These are phyloP conservation scores for Melampsora americana DNA, from an alignment of 1,284 basidiomycete genomes.

Conservation along the genomic window DNA sequence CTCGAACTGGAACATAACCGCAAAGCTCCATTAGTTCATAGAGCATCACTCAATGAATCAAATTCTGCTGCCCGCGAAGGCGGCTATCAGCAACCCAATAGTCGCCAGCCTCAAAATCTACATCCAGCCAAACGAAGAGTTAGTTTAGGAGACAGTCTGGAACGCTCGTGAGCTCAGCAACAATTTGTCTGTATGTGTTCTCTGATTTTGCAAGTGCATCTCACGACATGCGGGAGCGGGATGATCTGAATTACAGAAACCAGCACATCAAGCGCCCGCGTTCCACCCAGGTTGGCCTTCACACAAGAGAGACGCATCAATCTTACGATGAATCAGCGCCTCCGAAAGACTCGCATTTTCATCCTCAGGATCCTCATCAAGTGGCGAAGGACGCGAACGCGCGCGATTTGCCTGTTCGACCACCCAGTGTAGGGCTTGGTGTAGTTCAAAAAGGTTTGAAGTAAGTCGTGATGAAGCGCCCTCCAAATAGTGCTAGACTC, in stretches of 20 bases:
- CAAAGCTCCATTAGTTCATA: neutral
- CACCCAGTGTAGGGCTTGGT: neutral
- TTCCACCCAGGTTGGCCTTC: neutral
- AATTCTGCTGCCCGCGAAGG: neutral
- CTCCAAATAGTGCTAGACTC: neutral
- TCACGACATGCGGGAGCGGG: neutral
- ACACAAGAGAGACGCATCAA: neutral
- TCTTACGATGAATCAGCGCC: neutral
- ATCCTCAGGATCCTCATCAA: neutral
- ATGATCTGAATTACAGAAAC: neutral
- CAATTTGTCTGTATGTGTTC: too few species aligned
- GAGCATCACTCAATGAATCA: neutral
- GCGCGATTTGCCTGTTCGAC: neutral
- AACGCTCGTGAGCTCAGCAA: neutral
- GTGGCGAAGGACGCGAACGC: neutral
- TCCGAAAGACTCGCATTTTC: too few species aligned
- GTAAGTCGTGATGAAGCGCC: neutral
- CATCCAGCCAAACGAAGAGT: neutral
- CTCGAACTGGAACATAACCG: neutral
- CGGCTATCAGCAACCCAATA: neutral
- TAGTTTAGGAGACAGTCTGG: neutral
- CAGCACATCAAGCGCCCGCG: neutral
- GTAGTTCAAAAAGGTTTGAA: neutral
- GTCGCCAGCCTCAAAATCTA: neutral
- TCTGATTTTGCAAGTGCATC: neutral